These are phyloP conservation scores for Podosphaera fusca DNA, from an alignment of 2,329 filamentous ascomycete genomes.

Conservation along the genomic window DNA sequence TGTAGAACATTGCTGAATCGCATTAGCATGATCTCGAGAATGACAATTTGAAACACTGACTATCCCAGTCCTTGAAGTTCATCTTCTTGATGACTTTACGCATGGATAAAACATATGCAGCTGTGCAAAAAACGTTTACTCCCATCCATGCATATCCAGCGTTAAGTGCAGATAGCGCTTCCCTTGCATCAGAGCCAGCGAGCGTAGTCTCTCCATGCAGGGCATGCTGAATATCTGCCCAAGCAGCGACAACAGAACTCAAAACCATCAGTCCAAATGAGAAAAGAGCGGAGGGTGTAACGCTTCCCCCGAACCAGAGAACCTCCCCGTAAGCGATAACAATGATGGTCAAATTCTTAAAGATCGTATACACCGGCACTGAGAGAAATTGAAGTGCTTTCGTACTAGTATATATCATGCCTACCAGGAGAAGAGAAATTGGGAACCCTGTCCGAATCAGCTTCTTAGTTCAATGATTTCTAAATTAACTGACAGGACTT, in stretches of 20 bases:
- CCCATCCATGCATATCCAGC: constrained; percentile 96
- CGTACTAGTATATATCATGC: constrained; percentile 96
- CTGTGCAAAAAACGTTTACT: constrained; percentile 86
- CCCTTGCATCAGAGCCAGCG: constrained; percentile 32
- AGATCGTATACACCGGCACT: constrained; percentile 97
- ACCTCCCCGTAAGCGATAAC: constrained; percentile 97
- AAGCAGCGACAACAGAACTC: constrained; percentile 82
- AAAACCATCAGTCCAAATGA: constrained; percentile 94
- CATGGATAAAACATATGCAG: constrained; percentile 77
- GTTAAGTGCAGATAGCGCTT: constrained; percentile 71
- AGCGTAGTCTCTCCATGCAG: constrained; percentile 25
- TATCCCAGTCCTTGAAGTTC: constrained; percentile 99
- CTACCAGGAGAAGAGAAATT: constrained; percentile 81
- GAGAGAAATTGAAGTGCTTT: constrained; percentile 92
- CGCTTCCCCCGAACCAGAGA: constrained; percentile 87
- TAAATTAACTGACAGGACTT: constrained; percentile 50
- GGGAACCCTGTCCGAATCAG: constrained; percentile 52
- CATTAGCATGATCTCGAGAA: constrained; percentile 13
- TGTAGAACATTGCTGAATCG: constrained; percentile 86
- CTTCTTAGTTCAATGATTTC: not conserved
- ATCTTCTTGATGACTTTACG: constrained; percentile 98
- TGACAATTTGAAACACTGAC: constrained; percentile 34
- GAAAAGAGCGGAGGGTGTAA: constrained; percentile 67
- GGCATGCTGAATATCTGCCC: constrained; percentile 86
- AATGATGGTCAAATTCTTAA: constrained; percentile 98